A percentile compares a stretch with the other conserved stretches of the same genome.
Conservation (phyloP, 345 rosid genomes). For the Populus nigra region DNA sequence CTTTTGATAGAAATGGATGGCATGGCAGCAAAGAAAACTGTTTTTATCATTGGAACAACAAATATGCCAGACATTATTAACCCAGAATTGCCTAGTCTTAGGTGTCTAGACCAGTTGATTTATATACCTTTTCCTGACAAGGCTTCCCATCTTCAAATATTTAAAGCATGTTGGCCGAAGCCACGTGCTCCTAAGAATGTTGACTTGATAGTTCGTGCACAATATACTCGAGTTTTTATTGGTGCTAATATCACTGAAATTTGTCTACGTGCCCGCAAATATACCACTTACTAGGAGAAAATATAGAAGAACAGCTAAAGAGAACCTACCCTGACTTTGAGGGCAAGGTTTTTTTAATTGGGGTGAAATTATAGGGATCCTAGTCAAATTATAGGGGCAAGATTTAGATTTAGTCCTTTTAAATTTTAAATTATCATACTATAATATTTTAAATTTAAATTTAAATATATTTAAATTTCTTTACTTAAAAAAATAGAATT, state of each 20-base stretch:
- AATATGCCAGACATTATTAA: constrained; percentile 34
- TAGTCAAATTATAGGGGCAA: no score
- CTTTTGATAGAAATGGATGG: constrained; percentile 44
- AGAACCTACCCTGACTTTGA: no score
- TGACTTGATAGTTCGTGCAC: constrained; percentile 30
- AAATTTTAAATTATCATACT: no score
- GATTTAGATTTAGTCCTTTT: no score
- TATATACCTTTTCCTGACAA: constrained; percentile 37
- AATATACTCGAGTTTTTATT: constrained; percentile 29
- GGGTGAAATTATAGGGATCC: no score
- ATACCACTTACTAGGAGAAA: constrained; percentile 29
- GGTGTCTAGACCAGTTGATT: constrained; percentile 35
- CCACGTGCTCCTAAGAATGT: constrained; percentile 27
- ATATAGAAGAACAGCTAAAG: constrained; percentile 9
- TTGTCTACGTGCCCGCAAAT: constrained; percentile 39
- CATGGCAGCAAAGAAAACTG: constrained; percentile 35
- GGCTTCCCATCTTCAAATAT: constrained; percentile 31
- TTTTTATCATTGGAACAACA: constrained; percentile 35
- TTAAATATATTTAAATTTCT: no score
- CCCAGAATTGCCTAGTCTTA: constrained; percentile 33
- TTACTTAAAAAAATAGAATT: no score
- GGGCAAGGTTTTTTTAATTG: no score
- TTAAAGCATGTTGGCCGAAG: constrained; percentile 36
- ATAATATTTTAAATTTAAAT: no score
- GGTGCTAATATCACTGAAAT: constrained; percentile 38